Conservation (phyloP, 1,139 yeast species). For the Candida frijolesensis region DNA sequence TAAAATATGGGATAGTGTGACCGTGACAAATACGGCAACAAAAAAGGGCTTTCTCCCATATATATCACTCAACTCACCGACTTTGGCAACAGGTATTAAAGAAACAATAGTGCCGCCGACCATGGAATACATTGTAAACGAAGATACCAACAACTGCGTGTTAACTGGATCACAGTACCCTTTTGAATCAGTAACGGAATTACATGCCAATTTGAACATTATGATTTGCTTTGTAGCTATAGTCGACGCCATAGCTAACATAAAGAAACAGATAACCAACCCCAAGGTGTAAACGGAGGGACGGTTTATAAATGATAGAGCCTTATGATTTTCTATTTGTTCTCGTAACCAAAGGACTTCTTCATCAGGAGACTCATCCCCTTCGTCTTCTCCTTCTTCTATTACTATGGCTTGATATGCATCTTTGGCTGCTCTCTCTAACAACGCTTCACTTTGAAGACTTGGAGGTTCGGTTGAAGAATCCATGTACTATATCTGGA, state of each 20-base stretch:
- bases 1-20: constrained; percentile 26
- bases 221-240: constrained; percentile 31
- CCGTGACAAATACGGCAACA: constrained; percentile 31
- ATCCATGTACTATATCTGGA: not conserved
- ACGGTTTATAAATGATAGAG: constrained; percentile 35
- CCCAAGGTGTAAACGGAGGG: constrained; percentile 38
- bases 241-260: constrained; percentile 29
- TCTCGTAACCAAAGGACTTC: constrained; percentile 41
- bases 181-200: constrained; percentile 21
- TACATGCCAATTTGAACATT: constrained; percentile 37
- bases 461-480: constrained; percentile 3
- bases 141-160: constrained; percentile 36
- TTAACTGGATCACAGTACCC: constrained; percentile 33
- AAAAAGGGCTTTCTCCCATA: constrained; percentile 59
- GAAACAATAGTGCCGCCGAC: constrained; percentile 27
- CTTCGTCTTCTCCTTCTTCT: constrained; percentile 21
- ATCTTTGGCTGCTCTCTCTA: constrained; percentile 29
- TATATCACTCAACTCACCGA: constrained; percentile 60
- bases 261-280: constrained; percentile 24
- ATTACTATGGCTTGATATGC: constrained; percentile 32
- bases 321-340: constrained; percentile 33
- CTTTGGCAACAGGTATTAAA: constrained; percentile 42
- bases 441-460: constrained; percentile 6
- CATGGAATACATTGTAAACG: constrained; percentile 27
- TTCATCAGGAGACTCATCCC: constrained; percentile 30